Conservation (phyloP, 1,139 yeast species). For the Torulaspora globosa region DNA sequence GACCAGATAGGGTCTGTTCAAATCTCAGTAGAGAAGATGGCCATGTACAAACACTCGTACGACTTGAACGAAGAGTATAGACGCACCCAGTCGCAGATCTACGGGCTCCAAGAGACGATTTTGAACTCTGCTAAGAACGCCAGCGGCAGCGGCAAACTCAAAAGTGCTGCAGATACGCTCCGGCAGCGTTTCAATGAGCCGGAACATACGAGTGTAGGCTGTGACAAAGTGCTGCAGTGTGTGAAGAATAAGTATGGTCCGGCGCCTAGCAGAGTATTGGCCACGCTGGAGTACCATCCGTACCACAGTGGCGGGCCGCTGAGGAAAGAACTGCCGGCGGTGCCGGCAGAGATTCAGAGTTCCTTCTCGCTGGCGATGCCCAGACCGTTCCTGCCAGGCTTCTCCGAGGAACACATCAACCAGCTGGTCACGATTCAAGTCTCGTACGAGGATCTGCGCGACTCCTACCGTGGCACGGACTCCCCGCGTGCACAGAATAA, state of each 20-base stretch:
- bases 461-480: constrained; percentile 31
- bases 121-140: constrained; percentile 25
- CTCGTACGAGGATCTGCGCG: constrained; percentile 23
- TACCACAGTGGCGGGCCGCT: constrained; percentile 19
- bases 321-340: neutral
- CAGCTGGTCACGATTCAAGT: constrained; percentile 23
- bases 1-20: neutral
- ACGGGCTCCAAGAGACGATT: constrained; percentile 35
- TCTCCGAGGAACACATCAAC: constrained; percentile 23
- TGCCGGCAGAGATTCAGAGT: constrained; percentile 7
- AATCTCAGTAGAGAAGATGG: neutral
- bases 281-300: constrained; percentile 26
- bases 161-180: constrained; percentile 1
- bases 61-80: constrained; percentile 28
- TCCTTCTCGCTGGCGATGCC: constrained; percentile 18
- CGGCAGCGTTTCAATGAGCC: neutral
- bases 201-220: constrained; percentile 15
- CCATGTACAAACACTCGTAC: constrained; percentile 5
- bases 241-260: constrained; percentile 14
- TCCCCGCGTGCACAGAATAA: constrained; percentile 41
- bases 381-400: constrained; percentile 31
- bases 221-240: constrained; percentile 20
- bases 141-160: constrained; percentile 5
- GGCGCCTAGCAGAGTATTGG: constrained; percentile 18
- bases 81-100: constrained; percentile 35